These are phyloP conservation scores for Botrytis aclada DNA, from an alignment of 2,329 filamentous ascomycete genomes.

Conservation along the genomic window DNA sequence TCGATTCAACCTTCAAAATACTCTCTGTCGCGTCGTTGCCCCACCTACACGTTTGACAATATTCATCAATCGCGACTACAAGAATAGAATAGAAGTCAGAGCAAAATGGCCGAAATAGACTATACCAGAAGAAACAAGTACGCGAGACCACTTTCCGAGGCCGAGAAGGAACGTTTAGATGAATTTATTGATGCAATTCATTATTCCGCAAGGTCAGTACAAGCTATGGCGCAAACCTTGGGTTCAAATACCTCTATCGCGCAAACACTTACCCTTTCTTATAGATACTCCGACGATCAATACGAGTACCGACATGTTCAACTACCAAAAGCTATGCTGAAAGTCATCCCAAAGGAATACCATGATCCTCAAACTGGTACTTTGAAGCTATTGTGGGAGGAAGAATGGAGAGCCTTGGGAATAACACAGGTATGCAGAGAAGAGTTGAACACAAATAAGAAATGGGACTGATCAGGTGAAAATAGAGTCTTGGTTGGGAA, in stretches of 20 bases:
- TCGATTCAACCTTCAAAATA: background rate
- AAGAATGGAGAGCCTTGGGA: slow-evolving; percentile 94
- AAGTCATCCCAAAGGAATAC: slow-evolving; percentile 92
- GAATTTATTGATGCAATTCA: slow-evolving; percentile 93
- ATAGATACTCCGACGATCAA: slow-evolving; percentile 86
- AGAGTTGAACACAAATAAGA: too few relatives aligned
- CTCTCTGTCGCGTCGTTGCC: slow-evolving; percentile 7
- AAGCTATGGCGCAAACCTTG: background rate
- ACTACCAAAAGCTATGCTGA: slow-evolving; percentile 96
- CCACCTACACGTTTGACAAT: slow-evolving; percentile 10
- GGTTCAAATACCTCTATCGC: background rate
- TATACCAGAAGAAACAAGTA: slow-evolving; percentile 80
- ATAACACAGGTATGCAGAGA: slow-evolving; percentile 77
- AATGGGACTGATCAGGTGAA: background rate
- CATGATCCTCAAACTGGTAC: slow-evolving; percentile 87
- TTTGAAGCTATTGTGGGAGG: slow-evolving; percentile 94
- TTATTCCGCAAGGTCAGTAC: slow-evolving; percentile 80
- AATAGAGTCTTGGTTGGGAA: slow-evolving; percentile 94
- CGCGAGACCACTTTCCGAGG: slow-evolving; percentile 74
- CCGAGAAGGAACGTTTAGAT: slow-evolving; percentile 78
- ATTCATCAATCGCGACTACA: background rate
- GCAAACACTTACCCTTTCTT: slow-evolving; percentile 23
- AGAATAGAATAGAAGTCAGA: background rate
- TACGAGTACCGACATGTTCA: slow-evolving; percentile 98
- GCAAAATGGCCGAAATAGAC: slow-evolving; percentile 48